phyloP scores from a whole-genome alignment of 805 yeast species.

The Cephaloascus fragrans region DNA sequence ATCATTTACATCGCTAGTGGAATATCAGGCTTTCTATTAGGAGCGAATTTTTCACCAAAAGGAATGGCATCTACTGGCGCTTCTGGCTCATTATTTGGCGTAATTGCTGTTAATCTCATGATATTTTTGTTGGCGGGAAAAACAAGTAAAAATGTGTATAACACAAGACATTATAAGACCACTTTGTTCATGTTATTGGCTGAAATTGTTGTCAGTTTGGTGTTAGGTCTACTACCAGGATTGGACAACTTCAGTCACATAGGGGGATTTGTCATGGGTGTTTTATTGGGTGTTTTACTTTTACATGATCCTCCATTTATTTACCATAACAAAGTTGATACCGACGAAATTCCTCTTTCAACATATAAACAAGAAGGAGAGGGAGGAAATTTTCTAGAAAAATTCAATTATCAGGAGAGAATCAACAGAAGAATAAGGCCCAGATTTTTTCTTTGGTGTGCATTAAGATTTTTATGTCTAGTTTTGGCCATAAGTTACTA shows the following conservation, averaged over 20 bases:
- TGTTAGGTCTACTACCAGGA: conserved; percentile 62
- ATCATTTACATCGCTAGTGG: conserved; percentile 54
- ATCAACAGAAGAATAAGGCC: conserved; percentile 17
- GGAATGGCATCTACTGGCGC: conserved; percentile 66
- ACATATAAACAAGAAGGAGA: conserved; percentile 13
- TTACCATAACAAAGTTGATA: conserved; percentile 8
- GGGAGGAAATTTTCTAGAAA: conserved; percentile 4
- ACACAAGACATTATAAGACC: conserved; percentile 34
- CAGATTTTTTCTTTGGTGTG: conserved; percentile 43
- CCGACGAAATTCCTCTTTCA: conserved; percentile 15
- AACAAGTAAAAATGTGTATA: conserved; percentile 34
- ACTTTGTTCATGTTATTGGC: conserved; percentile 36
- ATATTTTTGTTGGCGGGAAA: conserved; percentile 44
- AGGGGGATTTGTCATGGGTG: conserved; percentile 64
- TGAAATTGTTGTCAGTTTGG: conserved; percentile 51
- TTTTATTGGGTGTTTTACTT: conserved; percentile 36
- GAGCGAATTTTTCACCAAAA: conserved; percentile 58
- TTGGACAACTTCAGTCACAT: conserved; percentile 67
- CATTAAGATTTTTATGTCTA: conserved; percentile 33
- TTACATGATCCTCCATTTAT: conserved; percentile 47
- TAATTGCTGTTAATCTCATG: conserved; percentile 52
- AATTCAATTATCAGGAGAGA: conserved; percentile 9
- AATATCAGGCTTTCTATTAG: conserved; percentile 55
- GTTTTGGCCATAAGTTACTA: conserved; percentile 39
- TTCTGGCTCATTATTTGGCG: conserved; percentile 62